Evolutionary conservation across 2,329 filamentous ascomycete genomes (phyloP).

Genomic region (Penicillium sp.): DNA sequence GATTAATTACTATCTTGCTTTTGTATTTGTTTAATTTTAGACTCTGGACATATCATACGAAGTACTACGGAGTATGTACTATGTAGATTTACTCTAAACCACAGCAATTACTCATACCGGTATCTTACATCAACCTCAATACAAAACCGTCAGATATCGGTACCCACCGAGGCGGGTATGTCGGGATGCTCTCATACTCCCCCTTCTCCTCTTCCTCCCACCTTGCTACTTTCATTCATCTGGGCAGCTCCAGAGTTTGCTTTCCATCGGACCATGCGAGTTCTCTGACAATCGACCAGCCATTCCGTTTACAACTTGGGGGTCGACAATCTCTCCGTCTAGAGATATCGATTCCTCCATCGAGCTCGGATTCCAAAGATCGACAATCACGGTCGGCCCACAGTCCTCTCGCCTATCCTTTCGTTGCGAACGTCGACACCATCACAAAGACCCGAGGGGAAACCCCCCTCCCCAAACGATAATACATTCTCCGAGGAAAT

Average conservation of each 20-base stretch:
- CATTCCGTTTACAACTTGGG: too few species aligned
- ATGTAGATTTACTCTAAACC: too few species aligned
- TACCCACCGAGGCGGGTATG: slow-evolving; percentile 24
- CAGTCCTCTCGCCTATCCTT: too few species aligned
- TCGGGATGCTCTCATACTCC: slow-evolving; percentile 15
- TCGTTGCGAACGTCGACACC: too few species aligned
- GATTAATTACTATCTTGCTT: too few species aligned
- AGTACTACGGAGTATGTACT: too few species aligned
- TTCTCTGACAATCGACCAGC: background rate
- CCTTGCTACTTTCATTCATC: slow-evolving; percentile 13
- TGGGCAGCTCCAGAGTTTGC: slow-evolving; percentile 2
- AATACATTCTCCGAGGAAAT: background rate
- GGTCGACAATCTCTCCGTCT: too few species aligned
- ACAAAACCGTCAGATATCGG: slow-evolving; percentile 15
- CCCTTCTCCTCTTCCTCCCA: slow-evolving; percentile 9
- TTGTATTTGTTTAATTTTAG: too few species aligned
- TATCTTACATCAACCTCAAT: background rate
- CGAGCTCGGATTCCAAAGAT: too few species aligned
- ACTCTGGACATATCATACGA: too few species aligned
- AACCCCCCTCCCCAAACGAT: background rate
- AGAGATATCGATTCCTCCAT: too few species aligned
- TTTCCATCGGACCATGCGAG: slow-evolving; percentile 13
- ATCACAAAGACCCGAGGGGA: background rate
- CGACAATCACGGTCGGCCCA: too few species aligned
- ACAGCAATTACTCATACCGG: background rate